Evolutionary conservation across 495 filamentous ascomycete genomes (phyloP), one percentile per base, ranked within the genome.

Genomic region (Penicillium soppii): DNA sequence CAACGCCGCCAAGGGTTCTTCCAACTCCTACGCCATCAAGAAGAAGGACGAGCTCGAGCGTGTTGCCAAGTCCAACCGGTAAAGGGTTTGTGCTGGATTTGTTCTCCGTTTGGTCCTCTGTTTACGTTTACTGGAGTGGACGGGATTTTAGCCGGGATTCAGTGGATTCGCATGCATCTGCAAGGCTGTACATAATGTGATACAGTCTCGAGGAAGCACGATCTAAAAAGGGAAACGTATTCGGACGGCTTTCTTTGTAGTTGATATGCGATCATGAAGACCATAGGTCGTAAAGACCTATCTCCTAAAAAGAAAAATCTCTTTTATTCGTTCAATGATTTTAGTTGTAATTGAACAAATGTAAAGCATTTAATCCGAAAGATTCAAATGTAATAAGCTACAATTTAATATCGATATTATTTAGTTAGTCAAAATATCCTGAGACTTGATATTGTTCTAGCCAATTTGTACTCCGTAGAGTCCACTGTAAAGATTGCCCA

Each of bases 21-120:
- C 88, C 77, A 99, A 99, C 89, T 95, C 90, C 57, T 99, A 97
- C 72, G 94, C 94, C 57, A 99, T 99, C 83, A 99, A 99, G 90
- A 99, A 99, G 90, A 99, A 99, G 91, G 94, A 99, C 75, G 95
- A 99, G 87, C 75, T 99, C 79, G 94, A 98, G 87, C 94, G 94
- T 88, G 94, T 98, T 71, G 94, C 94, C 76, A 98, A 98, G 90
- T 89, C 84, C 80, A 98, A 98, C 85, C 89, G 94, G 87, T 98
- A 97, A 76, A 76, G 59, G 65, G 67, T 50, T 58, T 62, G 57
- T 66, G 58, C 68, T 71, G 66, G 69, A 59, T 62, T 61, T 66
- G 62, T 71, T 74, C 68, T 74, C 70, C 71, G 71, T 75, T 75
- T 75, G 65, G 64, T 72, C 58, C 63, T 68, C 53, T 64, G 67